A percentile compares a stretch with the other conserved stretches of the same genome.
These are phyloP conservation scores for Vanrija pseudolonga DNA, from an alignment of 1,284 basidiomycete genomes.

Conservation along the genomic window DNA sequence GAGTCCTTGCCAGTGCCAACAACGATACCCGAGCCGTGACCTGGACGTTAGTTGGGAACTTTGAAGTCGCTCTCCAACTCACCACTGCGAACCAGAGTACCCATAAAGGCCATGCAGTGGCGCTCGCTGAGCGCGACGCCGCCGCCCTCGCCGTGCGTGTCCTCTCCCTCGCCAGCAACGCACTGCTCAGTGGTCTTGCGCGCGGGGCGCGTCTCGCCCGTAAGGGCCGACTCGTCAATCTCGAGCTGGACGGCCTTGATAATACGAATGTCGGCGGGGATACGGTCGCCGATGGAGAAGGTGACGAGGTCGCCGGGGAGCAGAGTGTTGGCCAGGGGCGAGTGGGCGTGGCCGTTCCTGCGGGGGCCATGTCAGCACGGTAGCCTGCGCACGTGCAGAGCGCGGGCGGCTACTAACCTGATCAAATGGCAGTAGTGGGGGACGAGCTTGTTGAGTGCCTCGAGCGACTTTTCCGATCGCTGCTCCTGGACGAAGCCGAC, in stretches of 20 bases:
- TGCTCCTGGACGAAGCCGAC: constrained; percentile 96
- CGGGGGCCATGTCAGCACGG: constrained; percentile 32
- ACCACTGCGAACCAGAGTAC: constrained; percentile 90
- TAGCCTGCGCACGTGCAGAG: not conserved
- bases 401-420: constrained; percentile 56
- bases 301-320: constrained; percentile 91
- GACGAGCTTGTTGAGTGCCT: constrained; percentile 92
- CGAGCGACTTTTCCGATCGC: constrained; percentile 88
- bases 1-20: constrained; percentile 85
- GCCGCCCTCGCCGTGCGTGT: constrained; percentile 54
- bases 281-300: constrained; percentile 80
- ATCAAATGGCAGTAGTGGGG: constrained; percentile 92
- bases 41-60: constrained; percentile 46
- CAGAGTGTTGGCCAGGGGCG: constrained; percentile 86
- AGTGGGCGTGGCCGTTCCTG: constrained; percentile 68
- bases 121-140: constrained; percentile 74
- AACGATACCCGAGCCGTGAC: constrained; percentile 80
- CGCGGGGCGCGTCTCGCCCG: constrained; percentile 84
- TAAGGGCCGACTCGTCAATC: constrained; percentile 86
- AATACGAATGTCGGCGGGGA: constrained; percentile 89
- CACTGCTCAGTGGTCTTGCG: constrained; percentile 64
- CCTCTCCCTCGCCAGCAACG: constrained; percentile 44
- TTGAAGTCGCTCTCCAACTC: constrained; percentile 23
- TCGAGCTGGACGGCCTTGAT: constrained; percentile 76
- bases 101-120: constrained; percentile 91